Evolutionary conservation across 1,139 yeast genomes (phyloP).

Genomic region (Taiozyma sp.): DNA sequence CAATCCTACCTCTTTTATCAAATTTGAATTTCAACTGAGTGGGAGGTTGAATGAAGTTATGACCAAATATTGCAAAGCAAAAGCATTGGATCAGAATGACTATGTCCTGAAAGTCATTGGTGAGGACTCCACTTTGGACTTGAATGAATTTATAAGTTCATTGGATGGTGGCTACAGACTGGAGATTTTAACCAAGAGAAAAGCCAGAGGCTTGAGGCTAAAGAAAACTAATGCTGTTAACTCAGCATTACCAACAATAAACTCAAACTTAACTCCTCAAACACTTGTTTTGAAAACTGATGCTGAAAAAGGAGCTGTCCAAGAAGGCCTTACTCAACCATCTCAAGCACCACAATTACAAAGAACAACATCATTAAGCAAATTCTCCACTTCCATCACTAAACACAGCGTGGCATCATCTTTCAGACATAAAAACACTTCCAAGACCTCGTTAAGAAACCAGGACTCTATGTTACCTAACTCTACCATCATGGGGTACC

Average conservation of each 20-base stretch:
- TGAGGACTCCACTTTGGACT: conserved; percentile 26
- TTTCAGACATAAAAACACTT: conserved; percentile 11
- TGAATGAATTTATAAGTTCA: conserved; percentile 32
- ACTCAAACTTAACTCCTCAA: conserved; percentile 24
- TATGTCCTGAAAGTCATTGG: conserved; percentile 28
- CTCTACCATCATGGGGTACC: conserved; percentile 28
- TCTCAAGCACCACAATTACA: conserved; percentile 2
- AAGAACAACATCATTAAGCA: conserved; percentile 6
- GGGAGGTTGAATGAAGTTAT: conserved; percentile 31
- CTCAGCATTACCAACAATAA: conserved; percentile 20
- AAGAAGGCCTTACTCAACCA: background rate
- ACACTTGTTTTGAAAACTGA: conserved; percentile 11
- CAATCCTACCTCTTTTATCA: conserved; percentile 21
- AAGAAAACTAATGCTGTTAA: background rate
- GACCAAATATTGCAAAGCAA: conserved; percentile 27
- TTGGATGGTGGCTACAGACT: conserved; percentile 27
- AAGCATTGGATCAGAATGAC: conserved; percentile 28
- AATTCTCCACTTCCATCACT: conserved; percentile 11
- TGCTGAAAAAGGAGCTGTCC: background rate
- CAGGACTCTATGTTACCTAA: conserved; percentile 8
- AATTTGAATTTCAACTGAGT: conserved; percentile 27
- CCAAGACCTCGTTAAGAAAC: conserved; percentile 7
- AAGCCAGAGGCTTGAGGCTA: conserved; percentile 10
- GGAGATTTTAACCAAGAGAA: conserved; percentile 17
- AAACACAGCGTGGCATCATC: conserved; percentile 17